These are phyloP conservation scores for Pichia phayaonensis DNA, from an alignment of 805 yeast genomes.

Conservation along the genomic window DNA sequence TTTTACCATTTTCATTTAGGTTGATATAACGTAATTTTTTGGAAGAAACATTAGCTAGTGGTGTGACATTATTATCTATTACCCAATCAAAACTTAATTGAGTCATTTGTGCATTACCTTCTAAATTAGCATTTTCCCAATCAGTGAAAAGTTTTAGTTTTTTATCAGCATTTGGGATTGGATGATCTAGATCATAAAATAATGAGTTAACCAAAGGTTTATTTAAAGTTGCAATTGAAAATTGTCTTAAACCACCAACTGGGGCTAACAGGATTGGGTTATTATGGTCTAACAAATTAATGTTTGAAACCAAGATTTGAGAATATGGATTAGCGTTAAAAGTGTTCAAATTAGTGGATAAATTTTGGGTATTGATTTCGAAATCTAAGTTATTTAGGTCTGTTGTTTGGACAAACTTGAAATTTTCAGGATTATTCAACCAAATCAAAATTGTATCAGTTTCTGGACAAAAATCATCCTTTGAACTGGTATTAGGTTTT, in stretches of 20 bases:
- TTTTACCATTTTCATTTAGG: constrained; percentile 12
- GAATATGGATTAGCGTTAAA: constrained; percentile 12
- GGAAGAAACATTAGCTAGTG: constrained; percentile 21
- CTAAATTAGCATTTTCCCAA: constrained; percentile 18
- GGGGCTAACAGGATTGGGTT: constrained; percentile 31
- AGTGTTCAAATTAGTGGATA: neutral
- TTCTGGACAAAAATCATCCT: constrained; percentile 22
- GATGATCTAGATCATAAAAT: constrained; percentile 8
- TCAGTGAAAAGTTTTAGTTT: constrained; percentile 13
- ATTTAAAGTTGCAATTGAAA: constrained; percentile 25
- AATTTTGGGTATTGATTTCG: neutral
- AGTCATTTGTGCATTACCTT: constrained; percentile 27
- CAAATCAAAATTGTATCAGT: constrained; percentile 23
- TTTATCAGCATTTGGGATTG: constrained; percentile 4
- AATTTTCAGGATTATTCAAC: constrained; percentile 24
- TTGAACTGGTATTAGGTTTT: neutral
- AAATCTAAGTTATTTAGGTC: neutral
- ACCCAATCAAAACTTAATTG: constrained; percentile 28
- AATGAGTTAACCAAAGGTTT: constrained; percentile 16
- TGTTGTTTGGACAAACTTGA: constrained; percentile 12
- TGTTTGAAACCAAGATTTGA: constrained; percentile 16
- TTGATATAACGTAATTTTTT: constrained; percentile 24
- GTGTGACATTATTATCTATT: constrained; percentile 22
- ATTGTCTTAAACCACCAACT: constrained; percentile 36
- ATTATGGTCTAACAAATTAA: constrained; percentile 6